Base-by-base conservation (phyloP, 768 basidiomycete genomes). In the Neoboletus subvelutipes region DNA sequence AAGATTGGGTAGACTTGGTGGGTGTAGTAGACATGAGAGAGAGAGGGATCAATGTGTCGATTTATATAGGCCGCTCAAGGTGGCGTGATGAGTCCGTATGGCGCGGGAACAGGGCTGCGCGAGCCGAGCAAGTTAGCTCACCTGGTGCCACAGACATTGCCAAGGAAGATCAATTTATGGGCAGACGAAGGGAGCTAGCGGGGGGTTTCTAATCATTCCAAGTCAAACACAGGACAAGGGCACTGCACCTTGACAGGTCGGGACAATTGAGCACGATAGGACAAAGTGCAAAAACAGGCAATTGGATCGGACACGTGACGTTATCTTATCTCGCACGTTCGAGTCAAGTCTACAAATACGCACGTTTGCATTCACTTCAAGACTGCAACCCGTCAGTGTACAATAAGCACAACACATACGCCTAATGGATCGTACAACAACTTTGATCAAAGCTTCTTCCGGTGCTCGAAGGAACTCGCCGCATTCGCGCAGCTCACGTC, bases 31-130 rank as follows among this genome's bases (percentile, higher is more conserved):
- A 56, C 71, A 71, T 71, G 68, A 61, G 56, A 60, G 59, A 59
- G 52, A 50, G 51, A 52, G 43, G 8, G 8, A 52, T 2, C 20
- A 43, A 29, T 10, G 50, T 50, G 55, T 51, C 43, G 39, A 54
- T 64, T 73, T 74, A 73, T 73, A 73, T 74, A 71, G 62, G 56
- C n/a, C 31, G 49, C 42, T 63, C 50, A 26, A 31, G 50, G 63
- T 69, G 67, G 64, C 68, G 67, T 55, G 56, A 59, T 24, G 60
- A 53, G 46, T 36, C 36, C 42, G 36, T 55, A 58, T 62, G 57
- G 70, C 62, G 65, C 68, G 64, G 63, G 60, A 62, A 63, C 41
- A 45, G 39, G 39, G 41, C 50, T 49, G 52, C 22, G 45, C 15
- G 51, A 70, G 57, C 64, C 67, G 62, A 71, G 57, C 37, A 15